Percentiles rank a stretch among this genome's conserved stretches.
Evolutionary conservation across 208 protist species (phyloP).

Genomic region (Wallacemonas collosoma): DNA sequence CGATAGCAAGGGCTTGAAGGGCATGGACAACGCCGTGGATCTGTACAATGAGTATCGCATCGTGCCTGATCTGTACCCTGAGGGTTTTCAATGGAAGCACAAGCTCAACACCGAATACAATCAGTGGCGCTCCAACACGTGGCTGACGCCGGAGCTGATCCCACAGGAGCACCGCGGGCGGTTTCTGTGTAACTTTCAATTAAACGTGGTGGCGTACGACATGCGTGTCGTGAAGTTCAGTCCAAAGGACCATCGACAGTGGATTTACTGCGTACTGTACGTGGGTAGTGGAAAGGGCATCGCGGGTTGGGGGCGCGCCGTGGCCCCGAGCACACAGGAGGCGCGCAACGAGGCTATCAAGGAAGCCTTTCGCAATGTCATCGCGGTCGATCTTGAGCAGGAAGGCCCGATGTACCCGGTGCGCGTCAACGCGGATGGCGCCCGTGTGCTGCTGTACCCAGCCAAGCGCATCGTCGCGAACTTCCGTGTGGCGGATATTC

Average conservation of each 20-base stretch:
- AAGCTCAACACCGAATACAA: slow-evolving; percentile 95
- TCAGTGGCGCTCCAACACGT: slow-evolving; percentile 94
- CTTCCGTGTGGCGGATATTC: slow-evolving; percentile 91
- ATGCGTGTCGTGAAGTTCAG: slow-evolving; percentile 94
- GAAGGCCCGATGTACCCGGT: slow-evolving; percentile 94
- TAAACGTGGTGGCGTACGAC: slow-evolving; percentile 92
- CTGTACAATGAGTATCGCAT: slow-evolving; percentile 94
- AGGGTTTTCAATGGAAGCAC: slow-evolving; percentile 94
- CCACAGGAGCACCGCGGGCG: slow-evolving; percentile 90
- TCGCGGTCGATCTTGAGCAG: slow-evolving; percentile 93
- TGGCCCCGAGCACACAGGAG: slow-evolving; percentile 90
- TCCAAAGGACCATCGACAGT: slow-evolving; percentile 92
- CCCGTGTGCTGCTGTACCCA: slow-evolving; percentile 89
- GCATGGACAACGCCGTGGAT: slow-evolving; percentile 92
- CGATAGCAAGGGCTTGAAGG: slow-evolving; percentile 91
- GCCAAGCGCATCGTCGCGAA: slow-evolving; percentile 90
- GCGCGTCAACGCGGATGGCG: slow-evolving; percentile 88
- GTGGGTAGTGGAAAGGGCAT: slow-evolving; percentile 92
- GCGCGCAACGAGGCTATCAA: slow-evolving; percentile 90
- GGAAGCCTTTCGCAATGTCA: slow-evolving; percentile 91
- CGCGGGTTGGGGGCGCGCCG: slow-evolving; percentile 88
- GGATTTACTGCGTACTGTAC: slow-evolving; percentile 93
- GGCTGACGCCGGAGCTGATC: slow-evolving; percentile 92
- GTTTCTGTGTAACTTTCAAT: slow-evolving; percentile 94
- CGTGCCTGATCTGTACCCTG: slow-evolving; percentile 92